Conservation (phyloP, 768 basidiomycete genomes). For the Leccinum ochraceum region DNA sequence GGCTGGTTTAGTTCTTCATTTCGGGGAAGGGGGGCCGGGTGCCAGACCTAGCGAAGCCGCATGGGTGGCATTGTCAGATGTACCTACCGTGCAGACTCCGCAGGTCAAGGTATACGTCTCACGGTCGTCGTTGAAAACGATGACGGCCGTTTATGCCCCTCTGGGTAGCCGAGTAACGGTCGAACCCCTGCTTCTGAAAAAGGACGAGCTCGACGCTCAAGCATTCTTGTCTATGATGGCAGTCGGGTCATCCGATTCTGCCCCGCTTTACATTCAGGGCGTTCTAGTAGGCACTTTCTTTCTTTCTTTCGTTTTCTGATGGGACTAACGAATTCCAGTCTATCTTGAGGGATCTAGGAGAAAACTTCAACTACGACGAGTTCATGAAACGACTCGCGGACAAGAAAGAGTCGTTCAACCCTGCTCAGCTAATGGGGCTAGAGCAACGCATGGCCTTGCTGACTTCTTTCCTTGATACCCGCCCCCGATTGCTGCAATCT, state of each 20-base stretch:
- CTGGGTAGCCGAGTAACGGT: constrained; percentile 52
- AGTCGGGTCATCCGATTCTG: constrained; percentile 56
- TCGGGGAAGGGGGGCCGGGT: constrained; percentile 62
- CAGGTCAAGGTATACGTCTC: constrained; percentile 56
- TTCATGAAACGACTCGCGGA: constrained; percentile 50
- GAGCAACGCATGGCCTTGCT: constrained; percentile 66
- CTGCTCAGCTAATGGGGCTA: constrained; percentile 52
- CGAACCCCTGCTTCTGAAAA: constrained; percentile 53
- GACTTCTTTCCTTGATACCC: constrained; percentile 52
- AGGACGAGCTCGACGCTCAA: constrained; percentile 64
- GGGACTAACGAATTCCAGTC: constrained; percentile 35
- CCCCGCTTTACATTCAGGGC: constrained; percentile 70
- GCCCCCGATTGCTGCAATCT: constrained; percentile 5
- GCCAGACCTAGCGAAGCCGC: constrained; percentile 67
- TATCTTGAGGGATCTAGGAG: constrained; percentile 64
- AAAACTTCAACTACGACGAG: constrained; percentile 50
- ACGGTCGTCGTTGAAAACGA: constrained; percentile 58
- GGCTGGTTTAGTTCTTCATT: constrained; percentile 65
- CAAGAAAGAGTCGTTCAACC: constrained; percentile 55
- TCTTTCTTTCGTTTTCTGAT: background rate
- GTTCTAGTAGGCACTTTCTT: constrained; percentile 50
- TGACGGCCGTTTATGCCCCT: constrained; percentile 55
- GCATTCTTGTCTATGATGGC: constrained; percentile 79
- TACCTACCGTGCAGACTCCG: constrained; percentile 35
- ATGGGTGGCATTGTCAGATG: constrained; percentile 48